Conservation (phyloP, 805 yeast genomes). For the Wickerhamomyces subpelliculosus region DNA sequence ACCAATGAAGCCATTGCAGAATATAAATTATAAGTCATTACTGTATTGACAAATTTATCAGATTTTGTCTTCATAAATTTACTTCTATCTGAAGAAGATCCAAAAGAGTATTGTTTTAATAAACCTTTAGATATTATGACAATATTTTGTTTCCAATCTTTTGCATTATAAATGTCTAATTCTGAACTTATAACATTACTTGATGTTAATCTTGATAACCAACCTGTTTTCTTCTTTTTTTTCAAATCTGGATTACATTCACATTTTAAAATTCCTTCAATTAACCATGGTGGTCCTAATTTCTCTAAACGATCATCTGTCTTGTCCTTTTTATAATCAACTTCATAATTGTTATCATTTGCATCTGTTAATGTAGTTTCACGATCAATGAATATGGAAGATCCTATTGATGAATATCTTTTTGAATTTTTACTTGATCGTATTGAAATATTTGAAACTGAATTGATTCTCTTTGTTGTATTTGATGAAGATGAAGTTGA, state of each 20-base stretch:
- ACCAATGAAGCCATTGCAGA: conserved; percentile 18
- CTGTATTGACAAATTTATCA: conserved; percentile 14
- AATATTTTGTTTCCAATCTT: conserved; percentile 31
- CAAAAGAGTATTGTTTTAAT: conserved; percentile 38
- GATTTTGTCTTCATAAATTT: conserved; percentile 14
- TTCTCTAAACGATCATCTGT: conserved; percentile 56
- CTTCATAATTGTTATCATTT: conserved; percentile 20
- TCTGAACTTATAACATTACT: conserved; percentile 20
- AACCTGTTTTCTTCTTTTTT: conserved; percentile 10
- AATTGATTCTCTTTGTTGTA: background rate
- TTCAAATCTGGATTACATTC: conserved; percentile 3
- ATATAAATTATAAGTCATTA: conserved; percentile 18
- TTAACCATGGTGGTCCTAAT: conserved; percentile 71
- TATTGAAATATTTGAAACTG: conserved; percentile 13
- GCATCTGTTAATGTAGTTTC: conserved; percentile 4
- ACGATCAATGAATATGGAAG: conserved; percentile 7
- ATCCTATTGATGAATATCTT: conserved; percentile 21
- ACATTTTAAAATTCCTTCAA: conserved; percentile 57
- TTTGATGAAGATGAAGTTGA: conserved; percentile 2
- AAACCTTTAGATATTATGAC: conserved; percentile 46
- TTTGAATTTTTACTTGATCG: conserved; percentile 14
- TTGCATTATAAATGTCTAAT: conserved; percentile 19
- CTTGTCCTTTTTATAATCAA: conserved; percentile 30
- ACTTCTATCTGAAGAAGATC: conserved; percentile 13
- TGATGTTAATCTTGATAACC: conserved; percentile 15